Evolutionary conservation across 2,329 filamentous ascomycete genomes (phyloP).

Genomic region (Pezicula neosporulosa): DNA sequence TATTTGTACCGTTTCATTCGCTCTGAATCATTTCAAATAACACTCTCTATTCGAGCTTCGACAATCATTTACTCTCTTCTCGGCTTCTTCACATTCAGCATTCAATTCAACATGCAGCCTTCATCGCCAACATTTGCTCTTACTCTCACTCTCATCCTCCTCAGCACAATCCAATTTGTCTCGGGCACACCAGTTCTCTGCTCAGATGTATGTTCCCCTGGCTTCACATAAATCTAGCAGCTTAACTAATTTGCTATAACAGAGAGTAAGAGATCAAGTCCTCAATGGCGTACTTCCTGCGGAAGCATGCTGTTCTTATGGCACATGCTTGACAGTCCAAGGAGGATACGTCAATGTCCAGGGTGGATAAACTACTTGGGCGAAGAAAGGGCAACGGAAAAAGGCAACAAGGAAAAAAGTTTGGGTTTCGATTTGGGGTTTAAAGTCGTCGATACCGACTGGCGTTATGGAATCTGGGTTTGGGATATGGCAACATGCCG

Average conservation of each 20-base stretch:
- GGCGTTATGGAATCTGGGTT: neutral
- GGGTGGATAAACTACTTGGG: slow-evolving; percentile 8
- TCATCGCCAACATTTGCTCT: slow-evolving; percentile 9
- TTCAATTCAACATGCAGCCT: slow-evolving; percentile 11
- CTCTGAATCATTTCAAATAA: too few relatives aligned
- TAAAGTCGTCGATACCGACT: neutral
- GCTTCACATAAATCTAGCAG: neutral
- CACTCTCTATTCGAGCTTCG: too few relatives aligned
- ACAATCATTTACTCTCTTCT: too few relatives aligned
- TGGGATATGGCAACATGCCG: neutral
- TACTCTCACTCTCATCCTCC: slow-evolving; percentile 5
- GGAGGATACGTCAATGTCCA: slow-evolving; percentile 18
- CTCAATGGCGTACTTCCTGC: slow-evolving; percentile 20
- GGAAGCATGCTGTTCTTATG: slow-evolving; percentile 23
- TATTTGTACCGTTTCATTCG: too few relatives aligned
- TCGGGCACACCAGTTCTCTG: slow-evolving; percentile 19
- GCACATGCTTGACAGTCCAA: slow-evolving; percentile 15
- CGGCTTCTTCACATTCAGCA: too few relatives aligned
- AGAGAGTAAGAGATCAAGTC: slow-evolving; percentile 19
- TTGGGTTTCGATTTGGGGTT: neutral
- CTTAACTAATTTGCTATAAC: slow-evolving; percentile 5
- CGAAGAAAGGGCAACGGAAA: neutral
- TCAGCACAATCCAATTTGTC: slow-evolving; percentile 12
- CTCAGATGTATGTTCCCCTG: slow-evolving; percentile 16
- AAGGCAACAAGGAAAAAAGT: neutral